These are phyloP conservation scores for Solanum gandarillasii DNA, from an alignment of 257 asterid genomes.

Conservation along the genomic window DNA sequence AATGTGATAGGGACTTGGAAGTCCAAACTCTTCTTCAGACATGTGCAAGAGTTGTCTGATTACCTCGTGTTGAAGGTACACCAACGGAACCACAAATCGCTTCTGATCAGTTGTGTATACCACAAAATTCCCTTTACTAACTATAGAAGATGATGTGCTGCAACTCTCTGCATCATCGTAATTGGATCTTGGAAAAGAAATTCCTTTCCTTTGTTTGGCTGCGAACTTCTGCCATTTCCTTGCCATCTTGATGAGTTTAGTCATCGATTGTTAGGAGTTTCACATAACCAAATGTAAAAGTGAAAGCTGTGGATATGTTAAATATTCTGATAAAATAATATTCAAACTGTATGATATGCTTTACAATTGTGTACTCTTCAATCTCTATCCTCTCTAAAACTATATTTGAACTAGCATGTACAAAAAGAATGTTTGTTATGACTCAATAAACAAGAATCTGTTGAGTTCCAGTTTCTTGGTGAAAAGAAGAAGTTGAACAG, in stretches of 20 bases:
- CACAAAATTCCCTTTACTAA: constrained; percentile 6
- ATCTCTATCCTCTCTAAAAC: background rate
- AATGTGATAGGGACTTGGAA: background rate
- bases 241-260: background rate
- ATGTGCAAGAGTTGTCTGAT: constrained; percentile 14
- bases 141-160: background rate
- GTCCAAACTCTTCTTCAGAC: constrained; percentile 15
- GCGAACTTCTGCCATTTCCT: background rate
- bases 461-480: background rate
- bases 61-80: constrained; percentile 4
- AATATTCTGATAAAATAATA: background rate
- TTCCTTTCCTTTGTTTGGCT: background rate
- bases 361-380: background rate
- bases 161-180: background rate
- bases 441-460: background rate
- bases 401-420: background rate
- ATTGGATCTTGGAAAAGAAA: background rate
- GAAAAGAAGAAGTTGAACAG: background rate
- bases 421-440: background rate
- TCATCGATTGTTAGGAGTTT: background rate
- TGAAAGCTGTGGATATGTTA: no score
- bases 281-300: no score
- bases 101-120: background rate
- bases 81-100: constrained; percentile 13
- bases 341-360: background rate